These are phyloP conservation scores for Cucurbita pepo DNA, from an alignment of 306 rosid species.

Conservation along the genomic window DNA sequence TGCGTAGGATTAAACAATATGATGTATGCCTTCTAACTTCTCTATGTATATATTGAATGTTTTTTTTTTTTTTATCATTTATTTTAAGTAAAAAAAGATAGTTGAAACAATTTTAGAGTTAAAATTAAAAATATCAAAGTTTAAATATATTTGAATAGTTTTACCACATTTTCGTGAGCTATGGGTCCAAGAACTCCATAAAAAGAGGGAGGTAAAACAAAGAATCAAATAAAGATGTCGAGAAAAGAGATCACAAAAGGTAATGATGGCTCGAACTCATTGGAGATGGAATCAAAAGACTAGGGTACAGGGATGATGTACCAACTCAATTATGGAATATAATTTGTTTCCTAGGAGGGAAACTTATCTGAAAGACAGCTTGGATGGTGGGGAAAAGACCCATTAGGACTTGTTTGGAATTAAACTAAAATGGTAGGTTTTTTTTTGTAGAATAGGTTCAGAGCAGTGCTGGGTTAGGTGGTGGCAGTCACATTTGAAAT, in stretches of 20 bases:
- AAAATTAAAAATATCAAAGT: too few relatives aligned
- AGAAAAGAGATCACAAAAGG: neutral
- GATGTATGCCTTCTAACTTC: too few relatives aligned
- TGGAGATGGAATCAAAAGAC: neutral
- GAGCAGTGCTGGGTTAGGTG: conserved; percentile 20
- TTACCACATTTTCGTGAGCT: too few relatives aligned
- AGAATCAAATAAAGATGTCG: too few relatives aligned
- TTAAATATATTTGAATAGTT: too few relatives aligned
- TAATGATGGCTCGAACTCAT: neutral
- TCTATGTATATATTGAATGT: too few relatives aligned
- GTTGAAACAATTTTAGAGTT: too few relatives aligned
- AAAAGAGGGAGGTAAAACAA: too few relatives aligned
- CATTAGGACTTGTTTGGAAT: conserved; percentile 33
- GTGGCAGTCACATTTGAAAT: conserved; percentile 19
- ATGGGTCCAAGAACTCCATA: too few relatives aligned
- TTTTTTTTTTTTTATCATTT: too few relatives aligned
- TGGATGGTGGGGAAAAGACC: conserved; percentile 28
- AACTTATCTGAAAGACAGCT: conserved; percentile 46
- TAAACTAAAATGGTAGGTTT: neutral
- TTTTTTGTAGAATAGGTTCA: conserved; percentile 16
- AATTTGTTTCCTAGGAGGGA: conserved; percentile 60
- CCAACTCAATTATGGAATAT: neutral
- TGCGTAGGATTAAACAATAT: too few relatives aligned
- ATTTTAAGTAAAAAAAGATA: too few relatives aligned
- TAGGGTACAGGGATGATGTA: neutral